Conservation (phyloP, 495 filamentous ascomycete species). For the Hypoxylon fragiforme region DNA sequence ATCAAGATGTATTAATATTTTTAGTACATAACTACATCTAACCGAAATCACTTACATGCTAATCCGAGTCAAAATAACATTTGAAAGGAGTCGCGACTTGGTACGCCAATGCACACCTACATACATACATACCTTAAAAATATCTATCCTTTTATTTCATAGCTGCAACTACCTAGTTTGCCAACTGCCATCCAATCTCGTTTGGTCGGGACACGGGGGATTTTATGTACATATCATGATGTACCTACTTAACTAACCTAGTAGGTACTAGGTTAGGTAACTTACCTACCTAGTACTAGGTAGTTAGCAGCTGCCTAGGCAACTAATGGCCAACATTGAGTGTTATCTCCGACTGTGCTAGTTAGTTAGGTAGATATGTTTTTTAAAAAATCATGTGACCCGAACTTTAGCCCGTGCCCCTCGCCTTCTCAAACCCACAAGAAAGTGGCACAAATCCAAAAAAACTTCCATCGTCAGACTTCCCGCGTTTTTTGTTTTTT, state of each 20-base stretch:
- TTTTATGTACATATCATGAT: too few relatives aligned
- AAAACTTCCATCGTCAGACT: constrained; percentile 32
- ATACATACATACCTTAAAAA: not conserved
- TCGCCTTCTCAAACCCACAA: constrained; percentile 36
- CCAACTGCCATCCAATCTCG: too few relatives aligned
- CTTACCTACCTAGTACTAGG: not conserved
- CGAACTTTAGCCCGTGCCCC: constrained; percentile 40
- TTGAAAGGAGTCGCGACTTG: too few relatives aligned
- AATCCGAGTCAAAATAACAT: too few relatives aligned
- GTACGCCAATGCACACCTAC: too few relatives aligned
- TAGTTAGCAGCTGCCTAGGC: not conserved
- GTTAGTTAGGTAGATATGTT: not conserved
- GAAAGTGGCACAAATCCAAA: constrained; percentile 41
- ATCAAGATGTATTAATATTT: not conserved
- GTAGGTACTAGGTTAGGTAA: not conserved
- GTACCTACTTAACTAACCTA: not conserved
- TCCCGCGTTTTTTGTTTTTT: constrained; percentile 18
- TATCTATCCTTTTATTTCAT: too few relatives aligned
- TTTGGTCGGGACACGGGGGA: too few relatives aligned
- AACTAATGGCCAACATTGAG: too few relatives aligned
- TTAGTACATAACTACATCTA: not conserved
- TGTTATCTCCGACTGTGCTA: too few relatives aligned
- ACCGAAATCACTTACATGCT: too few relatives aligned
- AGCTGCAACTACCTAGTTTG: too few relatives aligned
- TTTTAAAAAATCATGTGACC: too few relatives aligned